phyloP scores from a whole-genome alignment of 1,139 yeast genomes.

The Yamadazyma blattariae region DNA sequence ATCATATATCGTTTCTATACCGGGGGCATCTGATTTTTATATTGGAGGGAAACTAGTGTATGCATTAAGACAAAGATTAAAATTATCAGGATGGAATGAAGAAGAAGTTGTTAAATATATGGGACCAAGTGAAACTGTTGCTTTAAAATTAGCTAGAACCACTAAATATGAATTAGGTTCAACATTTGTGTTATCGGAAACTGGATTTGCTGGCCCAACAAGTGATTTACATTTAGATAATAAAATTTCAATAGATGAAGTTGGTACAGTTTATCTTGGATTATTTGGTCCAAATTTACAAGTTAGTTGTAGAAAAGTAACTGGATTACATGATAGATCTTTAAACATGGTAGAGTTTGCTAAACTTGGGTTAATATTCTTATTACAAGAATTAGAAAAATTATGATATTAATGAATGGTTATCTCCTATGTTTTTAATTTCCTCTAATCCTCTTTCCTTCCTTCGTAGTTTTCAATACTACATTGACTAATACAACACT shows the following conservation, averaged over 20 bases:
- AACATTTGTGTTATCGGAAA: constrained; percentile 76
- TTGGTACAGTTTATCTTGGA: constrained; percentile 70
- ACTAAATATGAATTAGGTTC: constrained; percentile 78
- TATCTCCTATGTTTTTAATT: too few species aligned
- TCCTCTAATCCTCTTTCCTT: too few species aligned
- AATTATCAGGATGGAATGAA: constrained; percentile 74
- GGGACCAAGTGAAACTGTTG: constrained; percentile 81
- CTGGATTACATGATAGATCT: constrained; percentile 51
- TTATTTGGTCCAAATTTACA: constrained; percentile 67
- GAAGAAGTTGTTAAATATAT: constrained; percentile 68
- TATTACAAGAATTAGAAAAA: constrained; percentile 38
- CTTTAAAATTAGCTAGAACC: constrained; percentile 71
- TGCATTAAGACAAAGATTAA: constrained; percentile 69
- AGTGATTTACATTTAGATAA: constrained; percentile 37
- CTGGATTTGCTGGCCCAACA: constrained; percentile 86
- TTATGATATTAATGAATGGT: too few species aligned
- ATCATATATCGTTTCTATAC: constrained; percentile 74
- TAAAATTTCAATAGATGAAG: constrained; percentile 11
- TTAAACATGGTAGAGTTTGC: constrained; percentile 77
- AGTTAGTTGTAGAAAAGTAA: constrained; percentile 43
- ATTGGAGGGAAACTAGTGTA: constrained; percentile 83
- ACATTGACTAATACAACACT: too few species aligned
- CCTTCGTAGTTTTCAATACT: too few species aligned
- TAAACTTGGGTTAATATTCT: constrained; percentile 56
- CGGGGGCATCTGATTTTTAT: constrained; percentile 82